These are phyloP conservation scores for Pleurotus salmoneostramineus DNA, from an alignment of 768 basidiomycete species.

Conservation along the genomic window DNA sequence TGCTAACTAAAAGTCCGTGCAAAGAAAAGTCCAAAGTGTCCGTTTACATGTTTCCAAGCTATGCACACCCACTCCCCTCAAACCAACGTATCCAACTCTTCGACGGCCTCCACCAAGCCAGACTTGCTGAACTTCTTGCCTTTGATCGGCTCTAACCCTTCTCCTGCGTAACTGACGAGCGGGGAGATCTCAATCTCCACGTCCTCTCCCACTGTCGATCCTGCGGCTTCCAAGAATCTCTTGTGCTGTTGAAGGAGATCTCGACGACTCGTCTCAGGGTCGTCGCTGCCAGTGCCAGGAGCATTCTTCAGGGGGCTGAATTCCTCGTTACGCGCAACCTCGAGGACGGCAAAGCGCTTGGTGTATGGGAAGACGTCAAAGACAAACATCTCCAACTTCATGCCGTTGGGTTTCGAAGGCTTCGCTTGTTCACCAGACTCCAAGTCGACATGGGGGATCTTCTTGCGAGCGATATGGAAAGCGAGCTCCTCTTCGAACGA, in stretches of 20 bases:
- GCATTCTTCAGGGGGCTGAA: constrained; percentile 98
- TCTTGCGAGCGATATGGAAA: constrained; percentile 98
- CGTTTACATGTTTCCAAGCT: background rate
- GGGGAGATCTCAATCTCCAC: constrained; percentile 92
- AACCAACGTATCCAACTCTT: constrained; percentile 68
- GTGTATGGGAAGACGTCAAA: constrained; percentile 99
- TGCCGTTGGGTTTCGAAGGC: constrained; percentile 90
- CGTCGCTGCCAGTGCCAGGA: constrained; percentile 86
- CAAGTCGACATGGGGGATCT: constrained; percentile 83
- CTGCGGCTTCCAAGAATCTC: constrained; percentile 77
- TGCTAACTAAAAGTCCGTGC: background rate
- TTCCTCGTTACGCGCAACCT: constrained; percentile 84
- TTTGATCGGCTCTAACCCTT: constrained; percentile 76
- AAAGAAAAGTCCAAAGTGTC: background rate
- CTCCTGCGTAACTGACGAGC: constrained; percentile 85
- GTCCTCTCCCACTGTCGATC: constrained; percentile 66
- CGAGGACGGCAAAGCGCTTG: constrained; percentile 76
- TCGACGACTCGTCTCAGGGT: constrained; percentile 84
- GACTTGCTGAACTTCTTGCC: constrained; percentile 78
- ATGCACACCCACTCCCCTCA: constrained; percentile 22
- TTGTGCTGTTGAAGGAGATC: constrained; percentile 88
- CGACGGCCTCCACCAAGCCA: constrained; percentile 59
- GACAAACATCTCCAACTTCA: constrained; percentile 98
- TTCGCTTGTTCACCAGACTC: constrained; percentile 66
- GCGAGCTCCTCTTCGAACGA: constrained; percentile 85